A percentile compares a stretch with the other conserved stretches of the same genome.
Conservation (phyloP, 352 stramenopile species). For the Phytopythium mirpurense region DNA sequence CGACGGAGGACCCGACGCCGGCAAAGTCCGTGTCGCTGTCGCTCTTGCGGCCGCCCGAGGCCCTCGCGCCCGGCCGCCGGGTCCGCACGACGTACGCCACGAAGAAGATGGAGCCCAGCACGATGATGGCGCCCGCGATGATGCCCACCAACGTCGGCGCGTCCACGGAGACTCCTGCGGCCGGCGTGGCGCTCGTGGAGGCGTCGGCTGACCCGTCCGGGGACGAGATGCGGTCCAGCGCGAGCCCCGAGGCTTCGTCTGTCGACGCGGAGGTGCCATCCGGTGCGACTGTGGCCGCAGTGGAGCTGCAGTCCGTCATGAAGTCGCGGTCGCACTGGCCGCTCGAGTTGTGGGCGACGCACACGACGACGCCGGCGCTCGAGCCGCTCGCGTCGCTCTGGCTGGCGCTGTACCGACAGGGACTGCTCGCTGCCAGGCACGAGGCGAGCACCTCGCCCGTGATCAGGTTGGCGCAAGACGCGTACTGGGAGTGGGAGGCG, state of each 20-base stretch:
- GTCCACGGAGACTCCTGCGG: not conserved
- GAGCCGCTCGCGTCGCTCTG: conserved; percentile 1
- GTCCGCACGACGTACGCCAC: conserved; percentile 16
- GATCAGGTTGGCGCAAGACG: not conserved
- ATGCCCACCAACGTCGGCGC: conserved; percentile 9
- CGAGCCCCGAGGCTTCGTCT: not conserved
- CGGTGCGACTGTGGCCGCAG: not conserved
- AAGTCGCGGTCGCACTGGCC: conserved; percentile 5
- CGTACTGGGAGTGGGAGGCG: not conserved
- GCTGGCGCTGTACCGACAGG: not conserved
- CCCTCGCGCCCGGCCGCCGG: not conserved
- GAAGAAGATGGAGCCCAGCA: conserved; percentile 12
- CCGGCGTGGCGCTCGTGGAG: not conserved
- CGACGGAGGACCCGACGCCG: conserved; percentile 10
- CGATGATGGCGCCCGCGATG: conserved; percentile 12
- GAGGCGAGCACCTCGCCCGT: not conserved
- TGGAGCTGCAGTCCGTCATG: conserved; percentile 2
- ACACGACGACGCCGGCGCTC: conserved; percentile 5
- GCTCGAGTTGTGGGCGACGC: conserved; percentile 8
- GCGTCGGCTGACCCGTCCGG: not conserved
- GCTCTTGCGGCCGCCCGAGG: conserved; percentile 1
- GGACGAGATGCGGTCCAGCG: not conserved
- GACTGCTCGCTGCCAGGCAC: not conserved
- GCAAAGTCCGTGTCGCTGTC: conserved; percentile 19
- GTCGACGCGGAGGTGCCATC: not conserved